A percentile compares a stretch with the other conserved stretches of the same genome.
phyloP scores from a whole-genome alignment of 2,329 filamentous ascomycete species.

The Trichoderma lentiforme region DNA sequence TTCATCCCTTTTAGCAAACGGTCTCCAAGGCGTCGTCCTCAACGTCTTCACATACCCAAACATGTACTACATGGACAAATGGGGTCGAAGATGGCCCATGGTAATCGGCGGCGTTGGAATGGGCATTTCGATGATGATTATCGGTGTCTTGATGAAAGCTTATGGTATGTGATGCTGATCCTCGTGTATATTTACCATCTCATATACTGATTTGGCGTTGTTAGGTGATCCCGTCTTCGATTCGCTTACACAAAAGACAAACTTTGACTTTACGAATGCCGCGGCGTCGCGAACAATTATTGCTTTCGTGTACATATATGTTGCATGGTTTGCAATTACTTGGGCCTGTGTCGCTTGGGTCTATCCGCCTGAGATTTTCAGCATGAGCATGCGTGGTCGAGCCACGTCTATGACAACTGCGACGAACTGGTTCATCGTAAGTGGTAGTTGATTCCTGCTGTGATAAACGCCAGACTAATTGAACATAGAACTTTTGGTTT shows the following conservation, averaged over 20 bases:
- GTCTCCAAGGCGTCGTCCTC: slow-evolving; percentile 19
- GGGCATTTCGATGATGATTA: slow-evolving; percentile 20
- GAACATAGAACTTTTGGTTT: slow-evolving; percentile 17
- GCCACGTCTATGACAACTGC: slow-evolving; percentile 20
- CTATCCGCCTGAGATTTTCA: slow-evolving; percentile 54
- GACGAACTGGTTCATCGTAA: slow-evolving; percentile 20
- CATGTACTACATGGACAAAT: slow-evolving; percentile 21
- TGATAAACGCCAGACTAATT: not conserved
- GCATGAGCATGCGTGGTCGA: slow-evolving; percentile 29
- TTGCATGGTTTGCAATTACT: slow-evolving; percentile 58
- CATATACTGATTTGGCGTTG: not conserved
- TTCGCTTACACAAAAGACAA: slow-evolving; percentile 16
- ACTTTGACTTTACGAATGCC: slow-evolving; percentile 41
- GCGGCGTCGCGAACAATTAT: slow-evolving; percentile 55
- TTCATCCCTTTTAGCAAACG: slow-evolving; percentile 17
- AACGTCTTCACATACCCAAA: slow-evolving; percentile 20
- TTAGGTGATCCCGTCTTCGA: slow-evolving; percentile 18
- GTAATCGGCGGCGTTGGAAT: slow-evolving; percentile 17
- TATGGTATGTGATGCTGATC: not conserved
- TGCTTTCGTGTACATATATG: slow-evolving; percentile 58
- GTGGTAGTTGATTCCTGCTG: fast-evolving
- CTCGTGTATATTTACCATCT: not conserved
- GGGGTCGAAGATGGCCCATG: slow-evolving; percentile 19
- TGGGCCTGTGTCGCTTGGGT: slow-evolving; percentile 61
- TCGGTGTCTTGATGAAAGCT: slow-evolving; percentile 18